Evolutionary conservation across 345 rosid genomes (phyloP).

Genomic region (Melaleuca quinquenervia): DNA sequence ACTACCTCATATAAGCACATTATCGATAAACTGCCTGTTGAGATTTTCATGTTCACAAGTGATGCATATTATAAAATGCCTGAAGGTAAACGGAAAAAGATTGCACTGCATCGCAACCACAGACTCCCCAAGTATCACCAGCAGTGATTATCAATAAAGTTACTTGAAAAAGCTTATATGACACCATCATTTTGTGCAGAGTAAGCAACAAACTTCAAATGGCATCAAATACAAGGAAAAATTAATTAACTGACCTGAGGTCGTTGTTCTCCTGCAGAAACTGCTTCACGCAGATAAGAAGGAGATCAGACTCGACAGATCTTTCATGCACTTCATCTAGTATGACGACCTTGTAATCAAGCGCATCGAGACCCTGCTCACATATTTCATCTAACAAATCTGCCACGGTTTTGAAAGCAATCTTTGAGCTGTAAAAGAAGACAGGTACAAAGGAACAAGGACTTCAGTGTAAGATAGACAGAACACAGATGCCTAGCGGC

Average conservation of each 20-base stretch:
- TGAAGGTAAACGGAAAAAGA: neutral
- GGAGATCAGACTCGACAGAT: conserved; percentile 89
- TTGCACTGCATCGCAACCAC: neutral
- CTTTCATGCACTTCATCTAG: conserved; percentile 99
- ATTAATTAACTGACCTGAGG: conserved; percentile 39
- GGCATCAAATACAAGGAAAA: neutral
- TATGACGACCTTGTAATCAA: conserved; percentile 75
- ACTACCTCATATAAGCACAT: neutral
- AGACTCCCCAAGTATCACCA: neutral
- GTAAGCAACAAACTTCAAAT: neutral
- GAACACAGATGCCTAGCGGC: neutral
- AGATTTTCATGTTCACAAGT: neutral
- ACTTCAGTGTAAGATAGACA: neutral
- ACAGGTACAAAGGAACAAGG: neutral
- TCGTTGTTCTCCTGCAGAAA: conserved; percentile 57
- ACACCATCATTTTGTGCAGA: neutral
- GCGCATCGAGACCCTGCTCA: conserved; percentile 72
- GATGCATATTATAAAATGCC: neutral
- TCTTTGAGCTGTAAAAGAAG: conserved; percentile 47
- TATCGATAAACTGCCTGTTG: neutral
- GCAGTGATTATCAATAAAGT: neutral
- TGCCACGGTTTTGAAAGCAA: conserved; percentile 88
- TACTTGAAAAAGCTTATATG: neutral
- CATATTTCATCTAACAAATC: conserved; percentile 87
- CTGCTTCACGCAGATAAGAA: conserved; percentile 82